Evolutionary conservation across 2,329 filamentous ascomycete genomes (phyloP).

Genomic region (Neophaeococcomyces mojaviensis): DNA sequence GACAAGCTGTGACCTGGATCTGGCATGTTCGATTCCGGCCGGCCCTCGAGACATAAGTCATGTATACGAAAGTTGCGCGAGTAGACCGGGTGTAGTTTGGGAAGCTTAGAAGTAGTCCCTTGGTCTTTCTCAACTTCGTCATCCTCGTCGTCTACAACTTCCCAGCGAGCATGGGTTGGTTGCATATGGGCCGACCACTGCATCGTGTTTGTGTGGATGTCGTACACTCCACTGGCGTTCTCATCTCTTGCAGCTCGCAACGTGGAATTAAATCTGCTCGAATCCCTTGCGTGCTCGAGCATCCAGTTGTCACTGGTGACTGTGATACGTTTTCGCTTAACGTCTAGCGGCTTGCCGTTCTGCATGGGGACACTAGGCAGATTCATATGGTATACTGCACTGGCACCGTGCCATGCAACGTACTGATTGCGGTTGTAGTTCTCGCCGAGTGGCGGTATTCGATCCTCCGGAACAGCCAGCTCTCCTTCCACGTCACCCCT

Average conservation of each 20-base stretch:
- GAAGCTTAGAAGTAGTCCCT: slow-evolving; percentile 37
- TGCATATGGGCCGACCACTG: slow-evolving; percentile 84
- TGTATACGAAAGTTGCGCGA: slow-evolving; percentile 57
- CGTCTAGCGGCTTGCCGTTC: slow-evolving; percentile 64
- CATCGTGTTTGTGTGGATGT: slow-evolving; percentile 87
- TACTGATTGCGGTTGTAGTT: slow-evolving; percentile 99
- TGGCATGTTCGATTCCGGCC: slow-evolving; percentile 50
- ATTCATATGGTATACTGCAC: slow-evolving; percentile 84
- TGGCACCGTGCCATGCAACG: slow-evolving; percentile 96
- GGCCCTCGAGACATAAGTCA: slow-evolving; percentile 54
- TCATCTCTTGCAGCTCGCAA: slow-evolving; percentile 61
- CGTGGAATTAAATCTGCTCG: slow-evolving; percentile 76
- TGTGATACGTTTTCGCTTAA: slow-evolving; percentile 76
- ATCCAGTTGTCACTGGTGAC: slow-evolving; percentile 96
- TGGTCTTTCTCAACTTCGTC: slow-evolving; percentile 12
- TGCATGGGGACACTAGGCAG: slow-evolving; percentile 68
- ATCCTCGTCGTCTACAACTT: slow-evolving; percentile 42
- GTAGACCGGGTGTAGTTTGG: slow-evolving; percentile 48
- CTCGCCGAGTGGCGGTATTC: slow-evolving; percentile 64
- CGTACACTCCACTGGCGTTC: slow-evolving; percentile 73
- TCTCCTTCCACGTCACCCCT: slow-evolving; percentile 81
- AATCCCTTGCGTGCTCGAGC: slow-evolving; percentile 84
- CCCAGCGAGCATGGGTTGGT: slow-evolving; percentile 76
- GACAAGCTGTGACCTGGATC: slow-evolving; percentile 47
- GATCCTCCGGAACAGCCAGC: slow-evolving; percentile 82